Conservation (phyloP, 2,329 filamentous ascomycete species). For the Fusarium setosum region DNA sequence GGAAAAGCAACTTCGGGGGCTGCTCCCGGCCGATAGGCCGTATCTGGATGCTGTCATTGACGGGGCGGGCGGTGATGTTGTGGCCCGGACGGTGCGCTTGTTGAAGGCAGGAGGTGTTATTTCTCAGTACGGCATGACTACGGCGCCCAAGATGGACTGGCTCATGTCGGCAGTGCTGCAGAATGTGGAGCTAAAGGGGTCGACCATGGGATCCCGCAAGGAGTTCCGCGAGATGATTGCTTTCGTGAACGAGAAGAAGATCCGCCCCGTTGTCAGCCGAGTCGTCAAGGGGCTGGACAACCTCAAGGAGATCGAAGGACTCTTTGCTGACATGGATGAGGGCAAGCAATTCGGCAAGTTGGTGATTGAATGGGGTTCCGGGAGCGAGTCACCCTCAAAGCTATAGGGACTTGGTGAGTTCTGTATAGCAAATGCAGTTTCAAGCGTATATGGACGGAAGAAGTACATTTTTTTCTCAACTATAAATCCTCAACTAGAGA, state of each 20-base stretch:
- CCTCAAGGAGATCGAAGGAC: constrained; percentile 78
- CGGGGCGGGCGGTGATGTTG: constrained; percentile 87
- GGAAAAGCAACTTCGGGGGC: constrained; percentile 77
- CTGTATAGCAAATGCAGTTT: not conserved
- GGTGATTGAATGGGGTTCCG: constrained; percentile 76
- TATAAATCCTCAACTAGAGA: constrained; percentile 30
- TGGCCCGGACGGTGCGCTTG: constrained; percentile 74
- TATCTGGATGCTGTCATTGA: constrained; percentile 88
- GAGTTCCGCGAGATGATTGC: constrained; percentile 93
- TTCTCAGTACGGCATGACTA: constrained; percentile 90
- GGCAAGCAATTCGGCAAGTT: constrained; percentile 93
- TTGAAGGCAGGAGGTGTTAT: constrained; percentile 89
- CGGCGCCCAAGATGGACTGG: constrained; percentile 87
- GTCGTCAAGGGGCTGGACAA: constrained; percentile 80
- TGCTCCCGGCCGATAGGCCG: constrained; percentile 73
- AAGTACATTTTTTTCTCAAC: constrained; percentile 7
- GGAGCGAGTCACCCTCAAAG: constrained; percentile 50
- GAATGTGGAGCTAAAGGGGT: constrained; percentile 88
- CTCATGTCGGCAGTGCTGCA: constrained; percentile 84
- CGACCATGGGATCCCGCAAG: constrained; percentile 89
- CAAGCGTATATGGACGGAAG: not conserved
- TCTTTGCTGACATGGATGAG: constrained; percentile 91
- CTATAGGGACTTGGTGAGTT: constrained; percentile 45
- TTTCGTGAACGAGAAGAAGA: constrained; percentile 79
- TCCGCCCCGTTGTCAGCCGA: constrained; percentile 82